Conservation (phyloP, 169 alveolate genomes). For the Theileria annulata region DNA sequence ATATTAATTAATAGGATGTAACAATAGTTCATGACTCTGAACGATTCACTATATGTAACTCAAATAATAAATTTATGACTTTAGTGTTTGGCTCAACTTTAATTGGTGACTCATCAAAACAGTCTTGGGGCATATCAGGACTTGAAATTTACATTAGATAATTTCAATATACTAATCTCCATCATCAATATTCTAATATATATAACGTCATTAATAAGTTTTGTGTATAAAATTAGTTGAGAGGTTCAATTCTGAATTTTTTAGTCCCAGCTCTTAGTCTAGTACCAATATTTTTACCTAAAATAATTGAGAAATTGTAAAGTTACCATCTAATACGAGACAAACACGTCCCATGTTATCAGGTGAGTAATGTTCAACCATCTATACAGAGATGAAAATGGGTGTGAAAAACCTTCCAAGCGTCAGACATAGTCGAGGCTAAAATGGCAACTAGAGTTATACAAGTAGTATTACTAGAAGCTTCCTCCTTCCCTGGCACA, state of each 20-base stretch:
- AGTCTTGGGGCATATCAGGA: conserved; percentile 71
- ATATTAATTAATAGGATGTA: conserved; percentile 28
- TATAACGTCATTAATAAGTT: neutral
- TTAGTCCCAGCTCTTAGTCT: conserved; percentile 84
- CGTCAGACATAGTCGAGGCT: conserved; percentile 85
- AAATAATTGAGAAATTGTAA: neutral
- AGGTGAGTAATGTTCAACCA: conserved; percentile 80
- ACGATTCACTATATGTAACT: conserved; percentile 49
- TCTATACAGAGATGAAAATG: conserved; percentile 10
- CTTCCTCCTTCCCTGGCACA: conserved; percentile 87
- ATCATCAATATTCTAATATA: too few species aligned
- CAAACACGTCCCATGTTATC: conserved; percentile 81
- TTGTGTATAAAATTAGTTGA: conserved; percentile 62
- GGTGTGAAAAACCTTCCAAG: conserved; percentile 74
- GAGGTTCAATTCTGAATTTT: conserved; percentile 81
- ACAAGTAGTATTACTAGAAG: conserved; percentile 77
- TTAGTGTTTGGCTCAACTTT: conserved; percentile 63
- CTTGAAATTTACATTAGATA: conserved; percentile 60
- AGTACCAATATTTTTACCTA: conserved; percentile 85
- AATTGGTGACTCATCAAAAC: conserved; percentile 54
- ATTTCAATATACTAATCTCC: neutral
- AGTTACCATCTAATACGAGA: conserved; percentile 79
- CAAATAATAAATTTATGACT: neutral
- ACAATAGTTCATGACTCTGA: conserved; percentile 64
- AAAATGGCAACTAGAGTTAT: conserved; percentile 83